Evolutionary conservation across 768 basidiomycete species (phyloP), one percentile per base, ranked within the genome.

Genomic region (Tylopilus subfusipes): DNA sequence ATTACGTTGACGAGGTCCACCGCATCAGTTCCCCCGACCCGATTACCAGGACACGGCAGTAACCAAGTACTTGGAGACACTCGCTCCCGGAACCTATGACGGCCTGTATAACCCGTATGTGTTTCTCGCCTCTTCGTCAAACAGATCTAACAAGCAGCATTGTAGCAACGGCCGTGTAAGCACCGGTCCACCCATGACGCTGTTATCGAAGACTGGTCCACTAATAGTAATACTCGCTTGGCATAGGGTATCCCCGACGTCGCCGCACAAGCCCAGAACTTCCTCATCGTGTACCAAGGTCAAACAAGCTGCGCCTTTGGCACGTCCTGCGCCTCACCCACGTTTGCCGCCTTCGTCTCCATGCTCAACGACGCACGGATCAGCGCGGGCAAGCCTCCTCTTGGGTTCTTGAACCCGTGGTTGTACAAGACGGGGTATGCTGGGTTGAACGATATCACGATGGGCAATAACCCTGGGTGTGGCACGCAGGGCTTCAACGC

Each of bases 341-440:
- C 84, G 0, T 84, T 90, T 54, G 78, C 86, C 7, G 81, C 77
- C 24, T 72, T 89, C 48, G 73, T 88, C 16, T 76, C 85, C 4
- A 76, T 89, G 57, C 68, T 89, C 48, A 87, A 88, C 49, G 84
- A 88, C 52, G 82, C 78, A 2, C 78, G 83, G 9, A 65, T 85
- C 24, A 67, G 69, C 3, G 71, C 70, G 0, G 71, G 73, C 0
- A 68, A 73, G 47, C 61, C 68, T 11, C 52, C 83, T 24, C 69
- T 88, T 18, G 86, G 86, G 0, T 86, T 86, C 69, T 70, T 88
- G 55, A 87, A 87, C 65, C 85, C 84, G 2, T 72, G 83, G 44
- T 51, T 87, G 3, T 87, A 88, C 63, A 49, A 60, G 14, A 55
- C 38, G 19, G 73, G 72, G 0, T 56, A 54, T 14, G 10, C 54